A percentile compares a stretch with the other conserved stretches of the same genome.
These are phyloP conservation scores for Sphaerulina vaccinii DNA, from an alignment of 2,329 filamentous ascomycete genomes.

Conservation along the genomic window DNA sequence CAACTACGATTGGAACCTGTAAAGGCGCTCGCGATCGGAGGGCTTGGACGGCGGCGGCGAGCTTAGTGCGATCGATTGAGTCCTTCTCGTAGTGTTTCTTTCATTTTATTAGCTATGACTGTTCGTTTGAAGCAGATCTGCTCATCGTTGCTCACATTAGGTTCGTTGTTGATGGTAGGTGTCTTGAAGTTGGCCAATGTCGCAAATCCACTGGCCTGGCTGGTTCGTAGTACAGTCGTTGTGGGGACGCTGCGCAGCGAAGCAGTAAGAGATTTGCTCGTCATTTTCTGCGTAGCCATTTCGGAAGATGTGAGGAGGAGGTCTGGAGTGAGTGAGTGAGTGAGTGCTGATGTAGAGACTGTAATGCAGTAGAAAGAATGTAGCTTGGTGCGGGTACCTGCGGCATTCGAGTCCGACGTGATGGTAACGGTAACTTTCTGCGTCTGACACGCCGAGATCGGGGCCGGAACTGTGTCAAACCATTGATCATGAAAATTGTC, in stretches of 20 bases:
- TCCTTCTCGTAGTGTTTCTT: conserved; percentile 88
- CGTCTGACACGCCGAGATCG: too few species aligned
- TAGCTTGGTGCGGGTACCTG: too few species aligned
- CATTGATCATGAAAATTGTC: too few species aligned
- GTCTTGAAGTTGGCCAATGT: conserved; percentile 83
- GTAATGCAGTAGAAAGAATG: not conserved
- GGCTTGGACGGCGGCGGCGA: conserved; percentile 70
- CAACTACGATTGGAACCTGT: conserved; percentile 79
- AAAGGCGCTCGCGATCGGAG: conserved; percentile 69
- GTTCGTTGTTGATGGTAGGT: conserved; percentile 84
- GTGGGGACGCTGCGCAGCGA: conserved; percentile 5
- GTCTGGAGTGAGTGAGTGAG: too few species aligned
- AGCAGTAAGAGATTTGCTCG: conserved; percentile 10
- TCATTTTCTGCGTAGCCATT: conserved; percentile 18
- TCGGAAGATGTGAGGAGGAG: too few species aligned
- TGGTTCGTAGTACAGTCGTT: conserved; percentile 15
- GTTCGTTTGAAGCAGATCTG: not conserved
- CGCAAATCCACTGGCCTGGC: conserved; percentile 39
- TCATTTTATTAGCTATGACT: conserved; percentile 5
- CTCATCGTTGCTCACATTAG: conserved; percentile 90
- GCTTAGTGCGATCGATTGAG: conserved; percentile 72
- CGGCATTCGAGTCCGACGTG: too few species aligned
- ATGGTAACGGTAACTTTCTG: too few species aligned
- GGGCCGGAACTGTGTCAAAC: too few species aligned
- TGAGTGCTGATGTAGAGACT: too few species aligned